Conservation (phyloP, 2,329 filamentous ascomycete species). For the Ciborinia camelliae region DNA sequence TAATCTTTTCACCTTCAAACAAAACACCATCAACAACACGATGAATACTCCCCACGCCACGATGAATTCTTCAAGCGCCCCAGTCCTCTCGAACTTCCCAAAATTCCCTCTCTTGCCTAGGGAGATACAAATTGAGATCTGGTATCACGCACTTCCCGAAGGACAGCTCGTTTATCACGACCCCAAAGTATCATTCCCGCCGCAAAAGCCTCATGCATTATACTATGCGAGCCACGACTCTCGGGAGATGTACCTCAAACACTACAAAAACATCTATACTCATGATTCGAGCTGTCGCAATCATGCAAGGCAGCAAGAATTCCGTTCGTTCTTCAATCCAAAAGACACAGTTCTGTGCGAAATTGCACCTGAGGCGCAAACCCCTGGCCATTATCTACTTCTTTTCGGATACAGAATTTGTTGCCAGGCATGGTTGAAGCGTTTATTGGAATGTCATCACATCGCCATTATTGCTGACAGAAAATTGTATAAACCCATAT, state of each 20-base stretch:
- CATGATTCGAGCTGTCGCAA: background rate
- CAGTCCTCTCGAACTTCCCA: background rate
- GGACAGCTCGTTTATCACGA: background rate
- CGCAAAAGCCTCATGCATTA: background rate
- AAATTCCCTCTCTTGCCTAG: background rate
- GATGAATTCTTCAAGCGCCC: background rate
- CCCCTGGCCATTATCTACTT: too few species aligned
- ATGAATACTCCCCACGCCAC: background rate
- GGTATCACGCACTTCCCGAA: background rate
- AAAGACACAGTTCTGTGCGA: background rate
- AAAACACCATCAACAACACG: background rate
- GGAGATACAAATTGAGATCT: background rate
- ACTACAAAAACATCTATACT: background rate
- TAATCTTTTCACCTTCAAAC: background rate
- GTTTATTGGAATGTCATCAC: background rate
- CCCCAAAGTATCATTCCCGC: background rate
- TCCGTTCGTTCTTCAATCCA: background rate
- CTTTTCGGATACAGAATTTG: too few species aligned
- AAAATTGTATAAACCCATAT: background rate
- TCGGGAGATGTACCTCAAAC: background rate
- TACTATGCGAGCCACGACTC: background rate
- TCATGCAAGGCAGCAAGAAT: accelerated
- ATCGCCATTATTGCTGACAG: background rate
- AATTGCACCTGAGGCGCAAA: background rate
- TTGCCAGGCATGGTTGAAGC: background rate